These are phyloP conservation scores for Claviceps pusilla DNA, from an alignment of 2,329 filamentous ascomycete genomes.

Conservation along the genomic window DNA sequence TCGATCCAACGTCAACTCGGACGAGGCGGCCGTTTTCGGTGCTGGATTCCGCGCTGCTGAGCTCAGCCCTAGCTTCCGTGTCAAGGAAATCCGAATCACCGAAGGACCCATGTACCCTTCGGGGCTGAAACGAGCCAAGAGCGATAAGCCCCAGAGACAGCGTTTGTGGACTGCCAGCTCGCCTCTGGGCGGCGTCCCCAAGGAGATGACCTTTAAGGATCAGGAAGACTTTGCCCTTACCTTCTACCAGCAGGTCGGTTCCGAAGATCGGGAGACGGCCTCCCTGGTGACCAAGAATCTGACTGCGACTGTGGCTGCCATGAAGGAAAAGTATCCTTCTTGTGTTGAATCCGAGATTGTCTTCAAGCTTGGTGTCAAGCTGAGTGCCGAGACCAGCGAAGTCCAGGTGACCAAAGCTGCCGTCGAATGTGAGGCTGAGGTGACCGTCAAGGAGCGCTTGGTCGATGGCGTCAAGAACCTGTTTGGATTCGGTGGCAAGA, in stretches of 20 bases:
- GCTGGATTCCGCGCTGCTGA: slow-evolving; percentile 87
- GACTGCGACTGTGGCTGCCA: slow-evolving; percentile 62
- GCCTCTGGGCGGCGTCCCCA: slow-evolving; percentile 56
- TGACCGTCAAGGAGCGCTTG: slow-evolving; percentile 57
- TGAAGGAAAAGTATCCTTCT: slow-evolving; percentile 59
- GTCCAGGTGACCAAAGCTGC: slow-evolving; percentile 63
- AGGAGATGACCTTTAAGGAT: slow-evolving; percentile 74
- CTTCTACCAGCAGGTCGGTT: slow-evolving; percentile 59
- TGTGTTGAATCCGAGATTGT: slow-evolving; percentile 64
- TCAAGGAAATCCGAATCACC: slow-evolving; percentile 84
- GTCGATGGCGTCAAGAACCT: slow-evolving; percentile 93
- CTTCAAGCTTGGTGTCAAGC: slow-evolving; percentile 62
- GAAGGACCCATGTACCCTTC: slow-evolving; percentile 63
- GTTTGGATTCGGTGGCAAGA: slow-evolving; percentile 78
- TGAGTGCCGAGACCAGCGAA: slow-evolving; percentile 60
- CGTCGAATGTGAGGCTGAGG: slow-evolving; percentile 73
- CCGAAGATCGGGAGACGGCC: slow-evolving; percentile 45
- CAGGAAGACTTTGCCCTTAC: slow-evolving; percentile 65
- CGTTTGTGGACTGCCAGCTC: slow-evolving; percentile 71
- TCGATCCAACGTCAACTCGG: slow-evolving; percentile 86
- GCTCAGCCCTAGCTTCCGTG: slow-evolving; percentile 86
- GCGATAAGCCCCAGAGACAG: slow-evolving; percentile 58
- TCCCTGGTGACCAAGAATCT: slow-evolving; percentile 68
- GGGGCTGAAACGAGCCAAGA: slow-evolving; percentile 57
- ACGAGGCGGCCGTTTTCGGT: slow-evolving; percentile 91